These are phyloP conservation scores for Purpureocillium lavendulum DNA, from an alignment of 2,329 filamentous ascomycete genomes.

Conservation along the genomic window DNA sequence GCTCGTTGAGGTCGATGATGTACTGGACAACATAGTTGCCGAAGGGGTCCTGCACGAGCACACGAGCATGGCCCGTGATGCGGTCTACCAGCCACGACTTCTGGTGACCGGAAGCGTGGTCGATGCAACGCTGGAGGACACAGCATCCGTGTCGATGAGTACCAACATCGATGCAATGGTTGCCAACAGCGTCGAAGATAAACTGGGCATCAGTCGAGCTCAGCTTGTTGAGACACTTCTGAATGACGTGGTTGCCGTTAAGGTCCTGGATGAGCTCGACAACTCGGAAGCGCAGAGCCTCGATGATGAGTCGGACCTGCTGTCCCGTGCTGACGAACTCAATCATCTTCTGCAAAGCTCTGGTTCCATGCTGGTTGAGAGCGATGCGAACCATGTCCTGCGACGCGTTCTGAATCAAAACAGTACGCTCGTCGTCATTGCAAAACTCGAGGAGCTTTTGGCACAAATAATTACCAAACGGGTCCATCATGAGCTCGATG, in stretches of 20 bases:
- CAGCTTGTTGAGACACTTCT: constrained; percentile 97
- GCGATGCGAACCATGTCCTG: constrained; percentile 87
- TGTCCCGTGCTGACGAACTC: constrained; percentile 83
- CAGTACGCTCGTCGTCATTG: constrained; percentile 89
- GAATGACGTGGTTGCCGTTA: constrained; percentile 98
- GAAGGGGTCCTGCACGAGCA: constrained; percentile 91
- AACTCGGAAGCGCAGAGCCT: constrained; percentile 73
- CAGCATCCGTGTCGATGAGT: constrained; percentile 98
- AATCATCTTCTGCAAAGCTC: constrained; percentile 98
- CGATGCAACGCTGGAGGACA: constrained; percentile 95
- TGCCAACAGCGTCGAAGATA: constrained; percentile 91
- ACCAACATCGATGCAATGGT: constrained; percentile 79
- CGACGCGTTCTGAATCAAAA: constrained; percentile 83
- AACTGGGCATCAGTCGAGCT: constrained; percentile 79
- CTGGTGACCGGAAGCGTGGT: constrained; percentile 86
- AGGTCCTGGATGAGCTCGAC: constrained; percentile 94
- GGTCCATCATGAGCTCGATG: constrained; percentile 96
- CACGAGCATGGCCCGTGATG: constrained; percentile 82
- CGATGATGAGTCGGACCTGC: constrained; percentile 82
- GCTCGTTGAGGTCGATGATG: constrained; percentile 88
- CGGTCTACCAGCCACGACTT: constrained; percentile 77
- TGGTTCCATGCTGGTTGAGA: constrained; percentile 92
- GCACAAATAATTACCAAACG: constrained; percentile 98
- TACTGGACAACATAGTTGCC: constrained; percentile 99
- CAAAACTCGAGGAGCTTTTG: constrained; percentile 96